Base-by-base conservation (phyloP, 352 stramenopile species). In the Blastocystis sp. region DNA sequence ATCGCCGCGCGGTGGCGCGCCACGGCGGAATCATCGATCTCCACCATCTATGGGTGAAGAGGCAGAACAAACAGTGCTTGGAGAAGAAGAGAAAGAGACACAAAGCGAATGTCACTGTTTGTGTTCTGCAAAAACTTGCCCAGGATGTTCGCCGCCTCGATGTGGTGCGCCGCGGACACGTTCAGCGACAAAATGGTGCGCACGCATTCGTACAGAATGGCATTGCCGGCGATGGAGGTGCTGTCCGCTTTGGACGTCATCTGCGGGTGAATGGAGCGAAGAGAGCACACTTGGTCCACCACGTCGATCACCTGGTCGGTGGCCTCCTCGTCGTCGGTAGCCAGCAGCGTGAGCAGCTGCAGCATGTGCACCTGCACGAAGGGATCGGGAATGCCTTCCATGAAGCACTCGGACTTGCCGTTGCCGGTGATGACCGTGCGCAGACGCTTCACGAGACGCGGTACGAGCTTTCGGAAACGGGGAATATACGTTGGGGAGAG, bases 21-120 rank as follows among this genome's bases (percentile, higher is more conserved):
- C 70, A 99, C 93, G 9, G 95, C 96, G 11, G 93, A 91, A 4
- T 76, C 61, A 61, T 90, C 77, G 53, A 74, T 86, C 19, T 41
- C 43, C 11, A 45, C 60, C 59, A 86, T 74, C 34, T 74, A 40
- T 40, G 65, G 19, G n/a, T 23, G 38, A 59, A 76, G 17, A 17
- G 14, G 5, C 65, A 5, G 23, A 59, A 10, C 40, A n/a, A 65
- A n/a, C 60, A 5, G 60, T 56, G 23, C 60, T 23, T 65, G 60
- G 48, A 70, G 52, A 23, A 86, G 28, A 14, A 74, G 62, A 10
- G 79, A 82, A n/a, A 99, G 92, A 40, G 96, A 97, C 41, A 99
- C 96, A 89, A 99, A 99, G n/a, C 96, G 95, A 90, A 99, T 99
- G 90, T 99, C 99, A 91, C 99, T 99, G 92, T 99, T 96, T 11